Conservation (phyloP, 495 filamentous ascomycete genomes). For the Neurospora pannonica region DNA sequence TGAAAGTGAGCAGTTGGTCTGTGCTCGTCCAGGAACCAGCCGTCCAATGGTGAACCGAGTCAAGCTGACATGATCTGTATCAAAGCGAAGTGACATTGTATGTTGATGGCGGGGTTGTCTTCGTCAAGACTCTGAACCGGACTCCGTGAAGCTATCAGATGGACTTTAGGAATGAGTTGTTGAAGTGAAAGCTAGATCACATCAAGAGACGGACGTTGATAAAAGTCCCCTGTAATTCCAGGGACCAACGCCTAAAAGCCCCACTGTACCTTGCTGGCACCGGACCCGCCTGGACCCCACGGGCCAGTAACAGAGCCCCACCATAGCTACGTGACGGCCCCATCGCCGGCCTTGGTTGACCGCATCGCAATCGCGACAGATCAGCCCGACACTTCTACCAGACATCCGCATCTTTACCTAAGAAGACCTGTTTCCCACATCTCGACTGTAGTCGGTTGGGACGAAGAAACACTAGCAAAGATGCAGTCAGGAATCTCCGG, state of each 20-base stretch:
- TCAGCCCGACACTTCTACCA: background rate
- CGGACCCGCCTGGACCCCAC: background rate
- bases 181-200: background rate
- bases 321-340: background rate
- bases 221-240: background rate
- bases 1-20: background rate
- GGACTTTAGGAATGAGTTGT: background rate
- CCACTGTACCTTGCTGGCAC: background rate
- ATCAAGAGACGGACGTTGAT: background rate
- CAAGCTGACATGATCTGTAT: background rate
- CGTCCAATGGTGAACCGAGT: background rate
- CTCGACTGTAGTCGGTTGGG: background rate
- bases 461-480: conserved; percentile 5
- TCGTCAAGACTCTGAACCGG: too few species aligned
- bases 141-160: too few species aligned
- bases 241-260: background rate
- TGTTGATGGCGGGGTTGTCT: background rate
- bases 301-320: background rate
- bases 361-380: background rate
- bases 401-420: background rate
- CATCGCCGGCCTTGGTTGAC: background rate
- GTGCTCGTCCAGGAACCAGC: background rate
- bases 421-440: background rate
- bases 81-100: background rate
- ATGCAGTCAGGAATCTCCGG: conserved; percentile 91